Percentiles rank a stretch among this genome's conserved stretches.
Evolutionary conservation across 2,329 filamentous ascomycete species (phyloP).

Genomic region (Paracoccidioides brasiliensis): DNA sequence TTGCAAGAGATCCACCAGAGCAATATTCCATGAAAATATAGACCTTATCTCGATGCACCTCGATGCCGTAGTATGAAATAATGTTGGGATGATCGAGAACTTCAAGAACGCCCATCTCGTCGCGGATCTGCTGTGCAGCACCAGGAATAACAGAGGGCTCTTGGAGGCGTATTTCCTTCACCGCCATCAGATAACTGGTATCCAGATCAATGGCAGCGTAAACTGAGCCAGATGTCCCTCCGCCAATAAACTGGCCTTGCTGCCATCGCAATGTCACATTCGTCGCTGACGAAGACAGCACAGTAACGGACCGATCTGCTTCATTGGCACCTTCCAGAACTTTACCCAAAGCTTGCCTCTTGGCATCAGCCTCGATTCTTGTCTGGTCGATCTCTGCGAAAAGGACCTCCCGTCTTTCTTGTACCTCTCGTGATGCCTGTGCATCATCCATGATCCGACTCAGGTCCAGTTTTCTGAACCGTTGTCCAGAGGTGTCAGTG

Average conservation of each 20-base stretch:
- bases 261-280: constrained; percentile 97
- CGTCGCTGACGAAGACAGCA: constrained; percentile 82
- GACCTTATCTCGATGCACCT: constrained; percentile 96
- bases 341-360: constrained; percentile 74
- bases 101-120: constrained; percentile 94
- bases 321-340: constrained; percentile 93
- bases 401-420: constrained; percentile 59
- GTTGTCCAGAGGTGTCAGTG: constrained; percentile 64
- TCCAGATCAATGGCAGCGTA: constrained; percentile 97
- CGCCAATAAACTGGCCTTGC: constrained; percentile 94
- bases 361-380: constrained; percentile 66
- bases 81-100: constrained; percentile 95
- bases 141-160: constrained; percentile 92
- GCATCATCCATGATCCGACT: constrained; percentile 64
- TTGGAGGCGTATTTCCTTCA: constrained; percentile 95
- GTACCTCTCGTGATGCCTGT: constrained; percentile 64
- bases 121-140: constrained; percentile 83
- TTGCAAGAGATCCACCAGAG: constrained; percentile 82
- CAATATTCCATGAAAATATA: constrained; percentile 99
- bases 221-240: constrained; percentile 92
- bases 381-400: constrained; percentile 64
- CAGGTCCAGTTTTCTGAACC: constrained; percentile 65
- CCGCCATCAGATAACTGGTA: constrained; percentile 90
- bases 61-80: constrained; percentile 94
- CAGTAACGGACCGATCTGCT: constrained; percentile 86